Conservation (phyloP, 148 eudicot genomes). For the Camellia japonica region DNA sequence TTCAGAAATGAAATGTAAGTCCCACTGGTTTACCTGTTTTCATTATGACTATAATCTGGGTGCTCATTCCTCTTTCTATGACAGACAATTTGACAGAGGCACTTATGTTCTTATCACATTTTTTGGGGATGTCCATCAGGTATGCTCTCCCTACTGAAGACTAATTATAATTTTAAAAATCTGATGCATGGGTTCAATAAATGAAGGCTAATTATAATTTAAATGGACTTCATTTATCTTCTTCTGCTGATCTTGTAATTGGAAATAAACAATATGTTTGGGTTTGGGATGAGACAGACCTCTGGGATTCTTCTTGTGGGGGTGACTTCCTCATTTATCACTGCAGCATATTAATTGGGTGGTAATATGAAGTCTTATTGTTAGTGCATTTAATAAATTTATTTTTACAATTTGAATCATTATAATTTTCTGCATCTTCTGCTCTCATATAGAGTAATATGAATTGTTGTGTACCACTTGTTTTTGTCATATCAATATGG, state of each 20-base stretch:
- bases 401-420: too few species aligned
- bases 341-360: background rate
- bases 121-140: constrained; percentile 59
- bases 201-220: too few species aligned
- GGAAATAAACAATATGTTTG: too few species aligned
- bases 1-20: constrained; percentile 51
- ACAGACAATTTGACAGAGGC: constrained; percentile 98
- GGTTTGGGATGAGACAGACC: background rate
- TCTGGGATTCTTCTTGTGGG: background rate
- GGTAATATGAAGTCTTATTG: background rate
- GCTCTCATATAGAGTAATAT: too few species aligned
- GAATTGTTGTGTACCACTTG: too few species aligned
- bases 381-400: too few species aligned
- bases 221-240: too few species aligned
- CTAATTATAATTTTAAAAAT: background rate
- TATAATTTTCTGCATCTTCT: too few species aligned
- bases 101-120: too few species aligned
- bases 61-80: constrained; percentile 20
- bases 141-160: constrained; percentile 24
- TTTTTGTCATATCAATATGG: too few species aligned
- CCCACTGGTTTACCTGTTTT: background rate
- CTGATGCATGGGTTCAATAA: background rate
- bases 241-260: too few species aligned
- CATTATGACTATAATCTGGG: constrained; percentile 6
- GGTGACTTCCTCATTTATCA: background rate